phyloP scores from a whole-genome alignment of 352 stramenopile species.

The Phytophthora boehmeriae region DNA sequence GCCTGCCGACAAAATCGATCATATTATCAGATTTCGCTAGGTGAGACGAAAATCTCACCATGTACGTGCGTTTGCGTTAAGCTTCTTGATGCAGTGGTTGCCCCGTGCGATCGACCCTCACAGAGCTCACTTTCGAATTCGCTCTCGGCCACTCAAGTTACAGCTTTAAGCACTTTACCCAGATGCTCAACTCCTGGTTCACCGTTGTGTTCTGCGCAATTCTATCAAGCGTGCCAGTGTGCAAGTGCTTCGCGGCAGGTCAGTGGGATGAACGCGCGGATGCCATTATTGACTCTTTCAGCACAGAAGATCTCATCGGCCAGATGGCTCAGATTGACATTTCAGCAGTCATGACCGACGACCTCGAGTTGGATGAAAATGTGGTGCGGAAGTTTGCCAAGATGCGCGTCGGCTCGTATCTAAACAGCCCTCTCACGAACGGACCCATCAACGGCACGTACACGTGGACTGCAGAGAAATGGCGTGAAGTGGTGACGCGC shows the following conservation, averaged over 20 bases:
- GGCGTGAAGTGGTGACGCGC: conserved; percentile 50
- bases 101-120: background rate
- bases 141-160: conserved; percentile 1
- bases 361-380: conserved; percentile 51
- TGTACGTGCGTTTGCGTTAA: background rate
- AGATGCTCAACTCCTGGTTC: conserved; percentile 22
- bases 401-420: conserved; percentile 82
- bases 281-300: conserved; percentile 15
- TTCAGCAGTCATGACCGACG: conserved; percentile 51
- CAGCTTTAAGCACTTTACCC: conserved; percentile 1
- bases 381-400: conserved; percentile 62
- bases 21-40: background rate
- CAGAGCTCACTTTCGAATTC: conserved; percentile 18
- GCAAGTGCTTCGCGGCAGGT: conserved; percentile 6
- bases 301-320: conserved; percentile 50
- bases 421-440: conserved; percentile 54
- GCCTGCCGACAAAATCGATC: background rate
- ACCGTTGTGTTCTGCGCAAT: conserved; percentile 3
- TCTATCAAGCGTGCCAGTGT: conserved; percentile 4
- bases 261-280: conserved; percentile 10
- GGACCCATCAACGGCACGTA: conserved; percentile 4
- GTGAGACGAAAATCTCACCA: background rate
- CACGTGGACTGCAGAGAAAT: conserved; percentile 57
- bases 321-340: conserved; percentile 90
- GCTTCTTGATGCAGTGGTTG: background rate